Evolutionary conservation across 2,329 filamentous ascomycete species (phyloP).

Genomic region (Talaromyces albobiverticillius): DNA sequence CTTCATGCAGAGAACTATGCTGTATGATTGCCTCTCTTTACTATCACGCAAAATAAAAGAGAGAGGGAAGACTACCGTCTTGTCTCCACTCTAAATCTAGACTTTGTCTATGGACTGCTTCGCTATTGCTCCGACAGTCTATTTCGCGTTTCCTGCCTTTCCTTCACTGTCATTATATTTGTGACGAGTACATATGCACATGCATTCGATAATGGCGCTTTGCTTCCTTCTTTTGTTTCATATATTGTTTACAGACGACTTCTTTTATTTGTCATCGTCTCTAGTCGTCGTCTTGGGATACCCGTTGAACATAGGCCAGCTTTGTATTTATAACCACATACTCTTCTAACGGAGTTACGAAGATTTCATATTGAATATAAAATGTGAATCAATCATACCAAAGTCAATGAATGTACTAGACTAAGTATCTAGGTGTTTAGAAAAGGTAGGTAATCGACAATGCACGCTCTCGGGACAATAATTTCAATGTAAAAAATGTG

Average conservation of each 20-base stretch:
- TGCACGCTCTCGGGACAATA: background rate
- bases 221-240: background rate
- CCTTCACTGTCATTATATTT: background rate
- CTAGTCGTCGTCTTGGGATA: conserved; percentile 8
- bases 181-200: background rate
- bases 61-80: background rate
- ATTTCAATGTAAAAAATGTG: background rate
- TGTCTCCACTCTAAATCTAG: background rate
- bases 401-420: too few relatives aligned
- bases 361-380: background rate
- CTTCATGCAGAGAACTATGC: conserved; percentile 95
- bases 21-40: conserved; percentile 47
- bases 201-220: conserved; percentile 7
- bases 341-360: background rate
- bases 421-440: too few relatives aligned
- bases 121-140: background rate
- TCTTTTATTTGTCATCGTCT: conserved; percentile 2
- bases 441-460: background rate
- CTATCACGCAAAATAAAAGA: background rate
- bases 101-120: background rate
- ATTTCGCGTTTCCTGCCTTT: background rate
- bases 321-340: background rate
- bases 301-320: conserved; percentile 5
- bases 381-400: background rate
- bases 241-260: background rate